Base-by-base conservation (phyloP, 2,329 filamentous ascomycete genomes). In the Drechslera avenae region DNA sequence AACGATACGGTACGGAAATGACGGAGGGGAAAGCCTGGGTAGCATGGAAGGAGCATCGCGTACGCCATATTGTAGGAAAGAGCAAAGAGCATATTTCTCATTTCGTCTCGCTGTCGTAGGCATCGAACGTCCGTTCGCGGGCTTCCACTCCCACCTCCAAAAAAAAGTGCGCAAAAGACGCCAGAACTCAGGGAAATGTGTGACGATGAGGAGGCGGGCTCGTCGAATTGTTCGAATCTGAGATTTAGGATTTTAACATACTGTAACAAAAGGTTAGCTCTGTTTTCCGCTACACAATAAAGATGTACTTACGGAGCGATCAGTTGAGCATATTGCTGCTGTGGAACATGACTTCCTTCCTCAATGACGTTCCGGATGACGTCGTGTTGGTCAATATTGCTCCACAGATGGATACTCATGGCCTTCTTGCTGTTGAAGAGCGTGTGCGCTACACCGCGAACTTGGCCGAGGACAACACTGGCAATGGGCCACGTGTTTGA, bases 391-490 rank as follows among this genome's bases (percentile, higher is more conserved):
- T 64, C 66, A 18, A 73, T 67, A 33, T 66, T 71, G 34, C 65
- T 72, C 71, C 71, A 73, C 13, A 72, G 46, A 58, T 73, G 71
- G n/a, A 73, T 73, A 12, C 59, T 68, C 66, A 75, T 71, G 2
- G 73, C 71, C 61, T 71, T 75, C 60, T 73, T 75, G 47, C 68
- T 72, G 46, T 67, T 66, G 46, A 81, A 79, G 31, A 93, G 86
- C 61, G 91, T 88, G 64, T 89, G 84, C n/a, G 90, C 89, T 14
- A 94, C 89, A 7, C 84, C 84, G 60, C 86, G 86, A 13, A 96
- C 87, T 71, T 94, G 89, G 3, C 81, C 81, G 53, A 88, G 82
- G 2, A 90, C 89, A 10, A 81, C 82, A 36, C 79, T 80, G 1
- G 90, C 89, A 28, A 91, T 86, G 30, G 83, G 82, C 90, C 90